These are phyloP conservation scores for Oxalis stricta DNA, from an alignment of 441 rosid genomes.

Conservation along the genomic window DNA sequence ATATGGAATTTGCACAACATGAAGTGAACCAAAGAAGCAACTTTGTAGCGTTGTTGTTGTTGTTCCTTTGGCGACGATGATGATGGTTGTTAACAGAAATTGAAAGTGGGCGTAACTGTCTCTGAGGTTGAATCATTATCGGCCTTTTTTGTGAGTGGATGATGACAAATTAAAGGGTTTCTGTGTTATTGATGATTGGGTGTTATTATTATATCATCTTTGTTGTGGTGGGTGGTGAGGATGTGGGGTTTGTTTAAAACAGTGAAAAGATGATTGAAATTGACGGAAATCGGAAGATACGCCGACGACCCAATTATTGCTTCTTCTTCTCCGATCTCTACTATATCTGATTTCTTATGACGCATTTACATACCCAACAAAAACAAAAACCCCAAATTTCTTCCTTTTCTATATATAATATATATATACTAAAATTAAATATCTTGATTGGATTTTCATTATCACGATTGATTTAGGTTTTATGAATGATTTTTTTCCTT, in stretches of 20 bases:
- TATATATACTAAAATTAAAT: too few relatives aligned
- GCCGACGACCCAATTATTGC: conserved; percentile 14
- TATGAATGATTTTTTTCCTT: too few relatives aligned
- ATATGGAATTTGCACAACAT: conserved; percentile 13
- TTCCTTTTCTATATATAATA: too few relatives aligned
- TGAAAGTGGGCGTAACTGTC: conserved; percentile 18
- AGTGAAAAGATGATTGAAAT: too few relatives aligned
- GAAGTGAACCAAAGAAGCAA: conserved; percentile 16
- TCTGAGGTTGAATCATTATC: conserved; percentile 18
- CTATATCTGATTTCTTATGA: conserved; percentile 27
- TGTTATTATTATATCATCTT: conserved; percentile 10
- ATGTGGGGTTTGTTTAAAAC: conserved; percentile 33
- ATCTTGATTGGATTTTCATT: too few relatives aligned
- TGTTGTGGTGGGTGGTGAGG: conserved; percentile 14
- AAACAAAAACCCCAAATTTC: background rate
- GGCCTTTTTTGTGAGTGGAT: conserved; percentile 32
- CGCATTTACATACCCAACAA: conserved; percentile 31
- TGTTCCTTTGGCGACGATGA: too few relatives aligned
- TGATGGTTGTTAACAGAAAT: conserved; percentile 16
- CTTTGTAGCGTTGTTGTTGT: conserved; percentile 6
- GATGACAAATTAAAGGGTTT: conserved; percentile 15
- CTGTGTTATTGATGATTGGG: conserved; percentile 9
- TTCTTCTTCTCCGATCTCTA: conserved; percentile 30
- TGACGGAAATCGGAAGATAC: conserved; percentile 22
- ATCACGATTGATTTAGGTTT: too few relatives aligned